phyloP scores from a whole-genome alignment of 495 filamentous ascomycete genomes.

The Penicillium nucicola region DNA sequence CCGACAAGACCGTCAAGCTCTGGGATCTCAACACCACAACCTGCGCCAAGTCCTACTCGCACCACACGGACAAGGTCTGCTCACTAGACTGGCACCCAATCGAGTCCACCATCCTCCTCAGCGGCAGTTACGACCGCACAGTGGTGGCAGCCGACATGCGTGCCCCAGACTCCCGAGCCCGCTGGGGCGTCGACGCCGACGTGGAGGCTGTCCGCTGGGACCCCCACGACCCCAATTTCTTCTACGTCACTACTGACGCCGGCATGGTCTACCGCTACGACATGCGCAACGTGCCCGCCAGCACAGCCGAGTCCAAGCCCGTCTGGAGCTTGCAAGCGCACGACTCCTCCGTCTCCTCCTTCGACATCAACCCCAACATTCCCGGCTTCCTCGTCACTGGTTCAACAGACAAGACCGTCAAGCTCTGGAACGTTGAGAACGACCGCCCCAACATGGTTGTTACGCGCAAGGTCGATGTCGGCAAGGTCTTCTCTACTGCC shows the following conservation, averaged over 20 bases:
- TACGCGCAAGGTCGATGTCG: slow-evolving; percentile 84
- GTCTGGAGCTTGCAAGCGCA: slow-evolving; percentile 95
- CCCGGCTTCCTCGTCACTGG: slow-evolving; percentile 92
- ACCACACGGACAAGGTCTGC: slow-evolving; percentile 95
- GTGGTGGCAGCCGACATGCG: slow-evolving; percentile 92
- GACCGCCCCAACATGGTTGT: slow-evolving; percentile 80
- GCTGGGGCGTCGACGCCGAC: slow-evolving; percentile 92
- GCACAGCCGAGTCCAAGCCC: slow-evolving; percentile 70
- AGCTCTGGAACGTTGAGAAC: slow-evolving; percentile 91
- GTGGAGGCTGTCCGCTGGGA: slow-evolving; percentile 93
- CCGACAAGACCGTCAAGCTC: slow-evolving; percentile 93
- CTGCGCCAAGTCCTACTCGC: slow-evolving; percentile 89
- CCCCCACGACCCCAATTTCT: slow-evolving; percentile 84
- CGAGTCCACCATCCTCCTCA: slow-evolving; percentile 83
- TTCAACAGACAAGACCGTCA: slow-evolving; percentile 88
- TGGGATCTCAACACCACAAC: slow-evolving; percentile 92
- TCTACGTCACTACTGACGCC: slow-evolving; percentile 91
- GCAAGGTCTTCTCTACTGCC: slow-evolving; percentile 85
- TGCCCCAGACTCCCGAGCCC: slow-evolving; percentile 74
- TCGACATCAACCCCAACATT: slow-evolving; percentile 84
- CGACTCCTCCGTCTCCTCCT: slow-evolving; percentile 89
- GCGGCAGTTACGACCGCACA: slow-evolving; percentile 91
- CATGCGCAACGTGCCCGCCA: slow-evolving; percentile 62
- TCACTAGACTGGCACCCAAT: slow-evolving; percentile 86
- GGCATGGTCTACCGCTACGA: slow-evolving; percentile 89